Evolutionary conservation across 148 eudicot genomes (phyloP).

Genomic region (Chenopodium suecicum): DNA sequence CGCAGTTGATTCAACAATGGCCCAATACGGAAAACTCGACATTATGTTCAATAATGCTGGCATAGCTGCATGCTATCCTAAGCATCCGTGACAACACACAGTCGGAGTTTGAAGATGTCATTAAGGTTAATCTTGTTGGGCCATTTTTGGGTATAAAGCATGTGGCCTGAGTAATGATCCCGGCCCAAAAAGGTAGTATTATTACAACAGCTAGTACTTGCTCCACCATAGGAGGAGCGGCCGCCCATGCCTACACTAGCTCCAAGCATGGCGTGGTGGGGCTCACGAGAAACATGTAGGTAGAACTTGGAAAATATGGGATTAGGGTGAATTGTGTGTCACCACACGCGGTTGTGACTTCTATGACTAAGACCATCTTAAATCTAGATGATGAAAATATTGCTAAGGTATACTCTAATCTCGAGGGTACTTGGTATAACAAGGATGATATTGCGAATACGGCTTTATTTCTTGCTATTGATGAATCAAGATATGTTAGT

Average conservation of each 20-base stretch:
- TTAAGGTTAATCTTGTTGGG: constrained; percentile 34
- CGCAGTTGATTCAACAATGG: constrained; percentile 25
- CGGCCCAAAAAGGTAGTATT: constrained; percentile 30
- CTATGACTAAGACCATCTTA: constrained; percentile 10
- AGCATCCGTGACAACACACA: constrained; percentile 15
- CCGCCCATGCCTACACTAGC: constrained; percentile 27
- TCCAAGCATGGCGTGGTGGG: constrained; percentile 40
- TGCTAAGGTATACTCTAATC: constrained; percentile 15
- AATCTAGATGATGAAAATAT: constrained; percentile 17
- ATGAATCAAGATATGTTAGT: constrained; percentile 34
- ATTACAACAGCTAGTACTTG: constrained; percentile 28
- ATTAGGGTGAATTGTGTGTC: constrained; percentile 43
- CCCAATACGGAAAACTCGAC: constrained; percentile 34
- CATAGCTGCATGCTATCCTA: neutral
- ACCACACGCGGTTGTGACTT: constrained; percentile 27
- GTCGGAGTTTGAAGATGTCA: constrained; percentile 28
- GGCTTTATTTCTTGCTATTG: constrained; percentile 28
- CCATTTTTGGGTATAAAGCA: constrained; percentile 39
- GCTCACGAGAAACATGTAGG: constrained; percentile 29
- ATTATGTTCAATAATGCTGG: constrained; percentile 45
- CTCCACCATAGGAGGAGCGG: constrained; percentile 22
- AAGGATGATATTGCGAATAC: constrained; percentile 32
- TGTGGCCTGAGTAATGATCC: constrained; percentile 43
- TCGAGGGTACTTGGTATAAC: constrained; percentile 24
- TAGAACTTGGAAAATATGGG: constrained; percentile 39